phyloP scores from a whole-genome alignment of 2,329 filamentous ascomycete genomes.

The Fusarium sp. region DNA sequence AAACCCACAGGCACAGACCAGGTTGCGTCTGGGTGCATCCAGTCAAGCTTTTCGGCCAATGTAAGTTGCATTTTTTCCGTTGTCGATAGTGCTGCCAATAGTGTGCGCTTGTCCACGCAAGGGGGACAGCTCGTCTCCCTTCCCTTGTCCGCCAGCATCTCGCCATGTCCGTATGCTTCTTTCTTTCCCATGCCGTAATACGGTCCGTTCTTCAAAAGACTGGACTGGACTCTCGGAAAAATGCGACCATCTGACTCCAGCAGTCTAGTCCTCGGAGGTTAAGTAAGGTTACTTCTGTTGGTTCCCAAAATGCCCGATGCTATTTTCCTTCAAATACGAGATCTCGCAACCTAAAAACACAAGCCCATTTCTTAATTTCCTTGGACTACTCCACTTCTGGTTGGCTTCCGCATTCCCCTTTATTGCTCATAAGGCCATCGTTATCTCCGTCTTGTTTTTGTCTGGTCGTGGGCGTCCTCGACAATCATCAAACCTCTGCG shows the following conservation, averaged over 20 bases:
- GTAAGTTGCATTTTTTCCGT: conserved; percentile 13
- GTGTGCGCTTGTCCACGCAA: not conserved
- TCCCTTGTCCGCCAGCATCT: not conserved
- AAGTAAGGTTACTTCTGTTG: conserved; percentile 1
- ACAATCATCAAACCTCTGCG: not conserved
- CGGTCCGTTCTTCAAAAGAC: not conserved
- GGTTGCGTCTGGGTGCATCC: conserved; percentile 12
- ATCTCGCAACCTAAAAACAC: not conserved
- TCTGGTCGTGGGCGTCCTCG: not conserved
- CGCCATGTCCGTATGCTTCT: not conserved
- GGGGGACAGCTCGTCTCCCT: not conserved
- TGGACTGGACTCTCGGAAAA: conserved; percentile 1
- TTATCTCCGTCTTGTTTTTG: not conserved
- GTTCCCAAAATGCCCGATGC: conserved; percentile 20
- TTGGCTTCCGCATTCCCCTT: not conserved
- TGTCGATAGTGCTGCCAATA: conserved; percentile 20
- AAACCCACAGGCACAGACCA: conserved; percentile 17
- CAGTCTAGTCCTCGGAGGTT: conserved; percentile 20
- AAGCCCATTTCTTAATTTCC: not conserved
- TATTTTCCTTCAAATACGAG: conserved; percentile 28
- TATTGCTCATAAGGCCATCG: conserved; percentile 9
- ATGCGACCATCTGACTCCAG: conserved; percentile 5
- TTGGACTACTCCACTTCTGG: not conserved
- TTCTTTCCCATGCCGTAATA: not conserved
- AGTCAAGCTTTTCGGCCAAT: conserved; percentile 19